Conservation (phyloP, 1,284 basidiomycete genomes). For the Rhodofomes roseus region DNA sequence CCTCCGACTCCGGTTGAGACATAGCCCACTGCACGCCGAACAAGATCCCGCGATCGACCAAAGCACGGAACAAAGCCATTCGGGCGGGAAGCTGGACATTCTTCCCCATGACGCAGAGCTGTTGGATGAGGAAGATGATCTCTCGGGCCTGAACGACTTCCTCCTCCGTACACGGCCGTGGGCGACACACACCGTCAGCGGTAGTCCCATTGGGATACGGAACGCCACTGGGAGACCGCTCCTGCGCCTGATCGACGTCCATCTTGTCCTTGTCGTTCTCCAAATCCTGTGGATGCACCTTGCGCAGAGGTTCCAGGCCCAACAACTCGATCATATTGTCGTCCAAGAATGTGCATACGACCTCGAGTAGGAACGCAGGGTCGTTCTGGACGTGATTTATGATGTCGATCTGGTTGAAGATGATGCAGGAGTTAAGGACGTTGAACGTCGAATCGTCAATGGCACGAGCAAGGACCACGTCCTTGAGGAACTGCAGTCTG, state of each 20-base stretch:
- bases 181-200: slow-evolving; percentile 7
- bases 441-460: slow-evolving; percentile 97
- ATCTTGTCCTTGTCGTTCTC: slow-evolving; percentile 24
- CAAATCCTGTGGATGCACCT: slow-evolving; percentile 24
- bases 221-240: slow-evolving; percentile 16
- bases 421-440: slow-evolving; percentile 94
- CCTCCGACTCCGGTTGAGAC: slow-evolving; percentile 32
- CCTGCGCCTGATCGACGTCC: slow-evolving; percentile 36
- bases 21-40: slow-evolving; percentile 93
- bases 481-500: slow-evolving; percentile 94
- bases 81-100: slow-evolving; percentile 89
- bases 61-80: slow-evolving; percentile 82
- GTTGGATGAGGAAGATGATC: slow-evolving; percentile 85
- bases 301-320: slow-evolving; percentile 23
- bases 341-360: slow-evolving; percentile 78
- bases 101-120: slow-evolving; percentile 94
- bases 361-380: slow-evolving; percentile 69
- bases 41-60: slow-evolving; percentile 87
- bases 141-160: slow-evolving; percentile 57
- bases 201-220: slow-evolving; percentile 24
- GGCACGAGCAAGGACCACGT: slow-evolving; percentile 92
- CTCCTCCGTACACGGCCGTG: slow-evolving; percentile 29
- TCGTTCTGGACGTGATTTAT: slow-evolving; percentile 87
- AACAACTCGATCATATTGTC: slow-evolving; percentile 48
- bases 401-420: slow-evolving; percentile 99